Base-by-base conservation (phyloP, 2,329 filamentous ascomycete species). In the Pestalotiopsis sp. region DNA sequence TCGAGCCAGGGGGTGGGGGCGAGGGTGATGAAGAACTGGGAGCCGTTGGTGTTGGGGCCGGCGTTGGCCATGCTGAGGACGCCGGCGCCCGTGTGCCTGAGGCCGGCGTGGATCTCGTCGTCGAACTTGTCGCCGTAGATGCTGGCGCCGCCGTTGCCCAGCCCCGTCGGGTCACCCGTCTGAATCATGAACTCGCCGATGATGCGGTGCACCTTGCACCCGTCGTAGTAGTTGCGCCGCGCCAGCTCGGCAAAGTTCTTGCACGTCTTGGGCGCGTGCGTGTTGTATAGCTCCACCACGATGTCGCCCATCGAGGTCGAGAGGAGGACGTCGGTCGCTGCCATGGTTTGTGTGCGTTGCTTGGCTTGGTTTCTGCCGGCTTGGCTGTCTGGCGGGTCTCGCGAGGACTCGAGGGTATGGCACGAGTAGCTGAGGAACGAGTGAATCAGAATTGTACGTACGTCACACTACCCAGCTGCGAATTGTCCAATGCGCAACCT, bases 101-200 rank as follows among this genome's bases (percentile, higher is more conserved):
- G 84, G 4, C 84, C 83, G 2, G 90, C 82, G 61, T 87, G 84
- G 75, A 98, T 95, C 85, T 99, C 96, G 83, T 99, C 96, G 70
- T 92, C 93, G 80, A 98, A 98, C 78, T 93, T 95, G 65, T 94
- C 93, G 76, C 95, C 96, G 81, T 94, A 98, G 83, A 98, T 97
- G 70, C 91, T 95, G 68, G 86, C 86, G 68, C 96, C 96, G 75
- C 96, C 96, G 69, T 94, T 90, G 66, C 96, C 96, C 1, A 94
- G 98, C 70, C 95, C 95, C 0, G 95, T 97, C 1, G 95, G 95
- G 80, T 99, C 96, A 69, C 95, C 95, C 71, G 92, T 93, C 83
- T 98, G 95, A 68, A 97, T 87, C 95, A 99, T 98, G 85, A 99
- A 99, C 82, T 93, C 90, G 66, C 93, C 91, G 77, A 99, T 98